Percentiles rank a stretch among this genome's conserved stretches.
Conservation (phyloP, 129 eudicot genomes). For the Escallonia herrerae region DNA sequence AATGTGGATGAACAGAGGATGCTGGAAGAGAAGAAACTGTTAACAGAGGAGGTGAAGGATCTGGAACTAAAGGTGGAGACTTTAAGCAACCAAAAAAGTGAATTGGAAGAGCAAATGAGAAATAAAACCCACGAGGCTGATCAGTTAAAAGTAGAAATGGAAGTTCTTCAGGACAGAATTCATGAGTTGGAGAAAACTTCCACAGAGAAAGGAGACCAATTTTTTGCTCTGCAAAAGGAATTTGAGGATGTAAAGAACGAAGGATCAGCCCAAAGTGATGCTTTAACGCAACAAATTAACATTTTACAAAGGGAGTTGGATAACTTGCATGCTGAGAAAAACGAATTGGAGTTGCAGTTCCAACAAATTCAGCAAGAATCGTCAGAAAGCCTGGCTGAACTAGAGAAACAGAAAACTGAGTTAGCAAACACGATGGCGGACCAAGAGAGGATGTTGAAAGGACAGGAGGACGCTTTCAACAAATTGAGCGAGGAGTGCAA, state of each 20-base stretch:
- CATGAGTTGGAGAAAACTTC: conserved; percentile 29
- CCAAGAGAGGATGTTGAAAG: conserved; percentile 26
- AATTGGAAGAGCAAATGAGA: conserved; percentile 33
- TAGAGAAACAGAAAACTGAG: conserved; percentile 32
- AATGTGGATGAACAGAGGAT: conserved; percentile 34
- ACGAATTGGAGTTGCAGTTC: conserved; percentile 25
- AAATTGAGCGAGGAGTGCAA: conserved; percentile 31
- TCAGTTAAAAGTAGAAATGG: conserved; percentile 25
- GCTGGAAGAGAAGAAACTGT: conserved; percentile 47
- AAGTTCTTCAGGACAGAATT: conserved; percentile 19
- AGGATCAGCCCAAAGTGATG: conserved; percentile 16
- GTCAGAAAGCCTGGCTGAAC: conserved; percentile 12
- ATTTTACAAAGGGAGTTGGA: conserved; percentile 24
- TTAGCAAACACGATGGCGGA: conserved; percentile 23
- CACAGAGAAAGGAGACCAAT: conserved; percentile 27
- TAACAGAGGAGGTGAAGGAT: conserved; percentile 19
- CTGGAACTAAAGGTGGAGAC: conserved; percentile 22
- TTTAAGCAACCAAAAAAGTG: conserved; percentile 23
- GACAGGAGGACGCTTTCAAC: conserved; percentile 25
- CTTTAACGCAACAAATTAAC: conserved; percentile 17
- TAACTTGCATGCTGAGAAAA: conserved; percentile 27
- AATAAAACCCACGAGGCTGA: conserved; percentile 26
- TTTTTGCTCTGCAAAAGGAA: conserved; percentile 24
- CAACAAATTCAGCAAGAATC: conserved; percentile 15
- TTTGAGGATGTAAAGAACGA: conserved; percentile 38